Conservation (phyloP, 2,329 filamentous ascomycete species). For the Diaporthe amygdali region DNA sequence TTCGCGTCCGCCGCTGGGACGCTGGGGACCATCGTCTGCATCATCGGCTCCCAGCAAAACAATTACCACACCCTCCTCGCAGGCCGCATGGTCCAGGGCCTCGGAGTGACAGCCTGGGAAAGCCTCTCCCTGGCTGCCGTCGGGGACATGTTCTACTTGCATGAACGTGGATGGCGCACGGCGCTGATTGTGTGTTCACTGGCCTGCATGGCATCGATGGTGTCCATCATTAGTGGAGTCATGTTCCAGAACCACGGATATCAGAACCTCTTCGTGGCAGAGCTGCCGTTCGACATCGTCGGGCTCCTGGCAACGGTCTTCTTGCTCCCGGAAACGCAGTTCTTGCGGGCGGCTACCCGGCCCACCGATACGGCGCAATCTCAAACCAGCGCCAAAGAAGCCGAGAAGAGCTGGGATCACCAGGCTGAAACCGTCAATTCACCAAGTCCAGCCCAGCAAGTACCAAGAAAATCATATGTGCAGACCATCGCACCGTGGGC, state of each 20-base stretch:
- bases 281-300: conserved; percentile 35
- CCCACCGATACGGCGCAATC: background rate
- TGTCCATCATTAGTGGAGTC: conserved; percentile 35
- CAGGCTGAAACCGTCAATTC: background rate
- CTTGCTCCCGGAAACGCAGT: conserved; percentile 36
- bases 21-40: conserved; percentile 34
- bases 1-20: conserved; percentile 35
- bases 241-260: conserved; percentile 36
- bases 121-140: conserved; percentile 37
- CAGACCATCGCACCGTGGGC: conserved; percentile 14
- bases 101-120: conserved; percentile 39
- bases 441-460: background rate
- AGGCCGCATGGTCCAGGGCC: conserved; percentile 37
- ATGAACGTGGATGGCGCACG: conserved; percentile 36
- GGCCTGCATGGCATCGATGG: conserved; percentile 35
- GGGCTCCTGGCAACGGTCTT: conserved; percentile 32
- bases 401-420: conserved; percentile 1
- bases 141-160: conserved; percentile 40
- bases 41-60: conserved; percentile 31
- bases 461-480: conserved; percentile 7
- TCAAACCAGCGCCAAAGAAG: background rate
- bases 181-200: conserved; percentile 37
- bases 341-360: background rate
- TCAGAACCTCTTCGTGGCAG: conserved; percentile 34
- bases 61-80: conserved; percentile 38